Conservation (phyloP, 23 red algal genomes). For the Agarophyton chilense region DNA sequence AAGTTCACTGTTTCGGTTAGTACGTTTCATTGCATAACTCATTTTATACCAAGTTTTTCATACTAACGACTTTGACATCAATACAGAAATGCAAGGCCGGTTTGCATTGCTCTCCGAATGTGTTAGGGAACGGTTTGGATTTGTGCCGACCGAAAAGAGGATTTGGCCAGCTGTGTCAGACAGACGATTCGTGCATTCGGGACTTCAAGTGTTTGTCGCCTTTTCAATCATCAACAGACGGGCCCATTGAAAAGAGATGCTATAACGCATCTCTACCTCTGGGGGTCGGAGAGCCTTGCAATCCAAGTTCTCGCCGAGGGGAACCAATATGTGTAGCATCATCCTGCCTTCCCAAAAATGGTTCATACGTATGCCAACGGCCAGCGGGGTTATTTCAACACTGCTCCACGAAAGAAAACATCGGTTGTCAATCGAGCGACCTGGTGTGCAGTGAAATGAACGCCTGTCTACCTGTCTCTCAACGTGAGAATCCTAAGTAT, state of each 20-base stretch:
- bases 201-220: background rate
- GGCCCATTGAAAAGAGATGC: background rate
- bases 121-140: background rate
- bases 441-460: background rate
- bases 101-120: background rate
- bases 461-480: background rate
- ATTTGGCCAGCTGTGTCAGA: background rate
- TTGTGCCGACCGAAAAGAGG: conserved; percentile 8
- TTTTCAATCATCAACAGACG: too few species aligned
- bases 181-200: background rate
- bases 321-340: background rate
- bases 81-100: conserved; percentile 3
- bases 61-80: background rate
- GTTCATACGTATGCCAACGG: background rate
- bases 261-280: conserved; percentile 4
- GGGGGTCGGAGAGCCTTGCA: background rate
- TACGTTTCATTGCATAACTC: background rate
- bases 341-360: conserved; percentile 7
- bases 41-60: background rate
- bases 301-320: background rate
- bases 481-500: too few species aligned
- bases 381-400: background rate
- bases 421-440: background rate
- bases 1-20: background rate
- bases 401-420: background rate